Percentiles rank a stretch among this genome's conserved stretches.
phyloP scores from a whole-genome alignment of 768 basidiomycete species.

The Leccinum incarnatum region DNA sequence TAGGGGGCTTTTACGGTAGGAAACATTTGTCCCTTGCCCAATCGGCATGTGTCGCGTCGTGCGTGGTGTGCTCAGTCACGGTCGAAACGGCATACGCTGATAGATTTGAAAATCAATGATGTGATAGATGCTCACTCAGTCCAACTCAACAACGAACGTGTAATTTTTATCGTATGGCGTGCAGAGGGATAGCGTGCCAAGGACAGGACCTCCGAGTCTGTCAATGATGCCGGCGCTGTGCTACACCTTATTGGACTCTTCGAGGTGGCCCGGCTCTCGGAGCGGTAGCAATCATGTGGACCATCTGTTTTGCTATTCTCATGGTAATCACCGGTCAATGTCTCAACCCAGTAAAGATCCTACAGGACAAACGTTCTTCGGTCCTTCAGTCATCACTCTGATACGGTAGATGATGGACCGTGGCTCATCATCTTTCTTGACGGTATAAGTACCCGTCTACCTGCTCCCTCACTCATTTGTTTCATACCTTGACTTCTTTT shows the following conservation, averaged over 20 bases:
- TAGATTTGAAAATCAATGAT: neutral
- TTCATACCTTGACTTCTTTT: neutral
- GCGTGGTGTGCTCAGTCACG: neutral
- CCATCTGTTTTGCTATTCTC: neutral
- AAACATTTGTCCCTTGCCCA: conserved; percentile 5
- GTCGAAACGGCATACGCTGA: neutral
- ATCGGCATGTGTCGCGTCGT: neutral
- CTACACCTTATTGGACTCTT: neutral
- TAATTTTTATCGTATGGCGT: neutral
- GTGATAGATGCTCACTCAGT: neutral
- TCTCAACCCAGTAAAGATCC: neutral
- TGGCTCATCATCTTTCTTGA: no score
- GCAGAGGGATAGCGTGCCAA: neutral
- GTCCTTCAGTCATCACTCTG: neutral
- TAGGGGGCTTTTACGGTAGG: no score
- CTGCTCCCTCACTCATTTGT: neutral
- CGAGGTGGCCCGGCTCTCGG: neutral
- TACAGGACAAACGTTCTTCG: conserved; percentile 12
- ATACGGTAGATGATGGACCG: neutral
- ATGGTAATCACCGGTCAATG: conserved; percentile 6
- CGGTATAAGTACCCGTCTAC: conserved; percentile 2
- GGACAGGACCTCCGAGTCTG: neutral
- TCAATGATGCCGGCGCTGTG: neutral
- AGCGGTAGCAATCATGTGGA: neutral
- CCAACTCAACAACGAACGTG: neutral